These are phyloP conservation scores for Fusarium continuum DNA, from an alignment of 2,329 filamentous ascomycete species.

Conservation along the genomic window DNA sequence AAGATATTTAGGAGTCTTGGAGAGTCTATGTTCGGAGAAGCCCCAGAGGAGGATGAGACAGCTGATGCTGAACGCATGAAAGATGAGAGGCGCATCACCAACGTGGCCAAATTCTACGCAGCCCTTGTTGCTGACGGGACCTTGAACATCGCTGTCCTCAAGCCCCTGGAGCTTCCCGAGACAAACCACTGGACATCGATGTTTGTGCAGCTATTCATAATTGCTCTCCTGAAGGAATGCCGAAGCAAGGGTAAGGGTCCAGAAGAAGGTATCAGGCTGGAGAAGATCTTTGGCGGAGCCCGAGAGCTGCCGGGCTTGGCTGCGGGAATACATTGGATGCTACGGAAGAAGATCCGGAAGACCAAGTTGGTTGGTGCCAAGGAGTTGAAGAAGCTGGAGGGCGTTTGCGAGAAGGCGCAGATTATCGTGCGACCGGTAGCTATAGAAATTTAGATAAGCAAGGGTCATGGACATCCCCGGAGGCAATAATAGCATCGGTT, in stretches of 20 bases:
- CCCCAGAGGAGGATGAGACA: constrained; percentile 65
- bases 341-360: constrained; percentile 77
- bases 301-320: constrained; percentile 73
- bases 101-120: constrained; percentile 65
- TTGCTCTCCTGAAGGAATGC: constrained; percentile 76
- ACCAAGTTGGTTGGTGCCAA: constrained; percentile 64
- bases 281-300: constrained; percentile 72
- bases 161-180: constrained; percentile 80
- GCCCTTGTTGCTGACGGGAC: constrained; percentile 58
- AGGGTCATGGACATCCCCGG: neutral
- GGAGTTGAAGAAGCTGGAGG: constrained; percentile 56
- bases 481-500: neutral
- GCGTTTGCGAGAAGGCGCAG: constrained; percentile 49
- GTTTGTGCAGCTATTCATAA: constrained; percentile 83
- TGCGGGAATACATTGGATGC: constrained; percentile 79
- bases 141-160: constrained; percentile 61
- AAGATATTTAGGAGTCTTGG: constrained; percentile 85
- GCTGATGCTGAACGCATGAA: constrained; percentile 57
- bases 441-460: constrained; percentile 18
- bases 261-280: constrained; percentile 66
- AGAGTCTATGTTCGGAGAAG: constrained; percentile 77
- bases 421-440: constrained; percentile 39
- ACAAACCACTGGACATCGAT: constrained; percentile 78
- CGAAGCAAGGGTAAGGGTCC: constrained; percentile 53
- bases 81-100: constrained; percentile 61